Evolutionary conservation across 768 basidiomycete genomes (phyloP), one percentile per base, ranked within the genome.

Genomic region (Cystofilobasidium macerans): DNA sequence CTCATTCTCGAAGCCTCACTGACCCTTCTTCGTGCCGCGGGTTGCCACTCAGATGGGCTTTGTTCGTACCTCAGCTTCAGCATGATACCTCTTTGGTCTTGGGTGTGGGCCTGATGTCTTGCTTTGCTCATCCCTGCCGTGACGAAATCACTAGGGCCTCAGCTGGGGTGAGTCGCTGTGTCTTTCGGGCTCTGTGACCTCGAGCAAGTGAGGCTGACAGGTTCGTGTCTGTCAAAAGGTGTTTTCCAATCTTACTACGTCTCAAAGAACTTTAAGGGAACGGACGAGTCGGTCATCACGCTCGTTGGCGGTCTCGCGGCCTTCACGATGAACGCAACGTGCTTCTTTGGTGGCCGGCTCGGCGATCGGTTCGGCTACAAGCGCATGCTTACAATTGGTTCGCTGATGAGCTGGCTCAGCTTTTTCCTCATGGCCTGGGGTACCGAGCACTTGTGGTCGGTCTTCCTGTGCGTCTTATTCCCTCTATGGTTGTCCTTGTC

Each of bases 291-390:
- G 6, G 56, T 56, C 30, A 20, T 63, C n/a, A 63, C 62, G 28
- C 53, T 63, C 12, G 40, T 63, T 18, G 51, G 51, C 9, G 62
- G 62, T 12, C 38, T 63, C 35, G n/a, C 35, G 6, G 48, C 62
- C 18, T 63, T 63, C 14, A 53, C 62, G 35, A 63, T 63, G 62
- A 63, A 51, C 3, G 62, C 48, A 28, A 63, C 62, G 0, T 38
- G 33, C 35, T 63, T 63, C 38, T 36, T 63, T 1, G 62, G 48
- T 12, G 62, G 62, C 20, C 48, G 62, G 0, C 51, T 63, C 4
- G 62, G 62, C 11, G 62, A 63, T 56, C 35, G 47, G 0, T 62
- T 51, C 51, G 62, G 62, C 33, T 63, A 63, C 62, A 63, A 47
- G 51, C 33, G 51, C 2, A 54, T 54, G 51, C 47, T 63, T 14